phyloP scores from a whole-genome alignment of 148 eudicot genomes.

The Spergularia bocconei region DNA sequence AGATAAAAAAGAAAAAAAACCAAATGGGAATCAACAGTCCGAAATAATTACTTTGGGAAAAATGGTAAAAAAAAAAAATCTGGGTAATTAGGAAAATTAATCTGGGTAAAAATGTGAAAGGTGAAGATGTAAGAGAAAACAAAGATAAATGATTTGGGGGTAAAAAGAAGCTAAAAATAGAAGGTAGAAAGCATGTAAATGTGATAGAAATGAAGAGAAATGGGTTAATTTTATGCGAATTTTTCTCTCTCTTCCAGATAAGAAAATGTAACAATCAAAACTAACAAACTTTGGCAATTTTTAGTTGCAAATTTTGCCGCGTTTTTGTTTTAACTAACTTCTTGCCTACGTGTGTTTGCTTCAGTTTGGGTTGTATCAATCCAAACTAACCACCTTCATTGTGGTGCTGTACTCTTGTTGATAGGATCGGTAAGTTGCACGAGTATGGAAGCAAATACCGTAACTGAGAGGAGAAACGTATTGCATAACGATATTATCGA shows the following conservation, averaged over 20 bases:
- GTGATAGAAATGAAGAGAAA: slow-evolving; percentile 6
- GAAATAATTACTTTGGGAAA: not conserved
- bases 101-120: slow-evolving; percentile 5
- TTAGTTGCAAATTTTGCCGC: slow-evolving; percentile 5
- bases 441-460: too few species aligned
- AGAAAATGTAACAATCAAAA: not conserved
- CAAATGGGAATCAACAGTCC: slow-evolving; percentile 16
- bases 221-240: not conserved
- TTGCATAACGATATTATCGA: too few species aligned
- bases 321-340: slow-evolving; percentile 20
- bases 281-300: slow-evolving; percentile 1
- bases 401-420: too few species aligned
- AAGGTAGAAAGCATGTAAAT: slow-evolving; percentile 6
- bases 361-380: not conserved
- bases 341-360: not conserved
- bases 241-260: slow-evolving; percentile 14
- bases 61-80: not conserved
- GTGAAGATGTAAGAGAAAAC: not conserved
- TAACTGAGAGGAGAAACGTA: too few species aligned
- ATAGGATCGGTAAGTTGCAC: too few species aligned
- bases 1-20: not conserved
- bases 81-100: not conserved
- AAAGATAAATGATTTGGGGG: not conserved
- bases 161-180: slow-evolving; percentile 22
- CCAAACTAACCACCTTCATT: not conserved